Percentiles rank a stretch among this genome's conserved stretches.
Conservation (phyloP, 2,329 filamentous ascomycete species). For the Verticillium albo-atrum region DNA sequence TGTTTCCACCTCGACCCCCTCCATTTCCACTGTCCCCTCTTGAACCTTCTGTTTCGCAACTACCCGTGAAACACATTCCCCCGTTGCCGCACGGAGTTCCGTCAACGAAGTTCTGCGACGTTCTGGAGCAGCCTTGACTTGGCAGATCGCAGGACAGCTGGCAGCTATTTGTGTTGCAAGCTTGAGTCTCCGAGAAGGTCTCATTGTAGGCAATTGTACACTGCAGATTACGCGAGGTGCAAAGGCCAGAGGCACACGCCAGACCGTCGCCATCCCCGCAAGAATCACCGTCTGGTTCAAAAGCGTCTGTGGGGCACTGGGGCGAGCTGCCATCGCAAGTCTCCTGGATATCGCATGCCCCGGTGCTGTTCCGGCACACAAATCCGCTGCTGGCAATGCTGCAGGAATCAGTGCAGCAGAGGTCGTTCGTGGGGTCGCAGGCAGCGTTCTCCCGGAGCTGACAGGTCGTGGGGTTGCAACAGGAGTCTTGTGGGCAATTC, state of each 20-base stretch:
- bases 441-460: slow-evolving; percentile 71
- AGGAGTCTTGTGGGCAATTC: slow-evolving; percentile 69
- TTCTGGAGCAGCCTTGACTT: slow-evolving; percentile 9
- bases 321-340: slow-evolving; percentile 70
- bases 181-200: slow-evolving; percentile 70
- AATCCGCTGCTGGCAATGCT: slow-evolving; percentile 62
- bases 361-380: slow-evolving; percentile 76
- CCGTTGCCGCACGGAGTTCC: slow-evolving; percentile 83
- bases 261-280: slow-evolving; percentile 68
- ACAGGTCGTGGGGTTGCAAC: slow-evolving; percentile 85
- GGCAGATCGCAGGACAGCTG: slow-evolving; percentile 71
- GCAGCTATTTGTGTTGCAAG: slow-evolving; percentile 69
- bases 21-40: too few relatives aligned
- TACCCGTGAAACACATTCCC: slow-evolving; percentile 73
- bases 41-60: slow-evolving; percentile 41
- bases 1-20: slow-evolving; percentile 51
- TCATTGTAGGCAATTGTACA: slow-evolving; percentile 82
- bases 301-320: slow-evolving; percentile 69
- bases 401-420: slow-evolving; percentile 70
- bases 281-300: slow-evolving; percentile 61
- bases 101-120: slow-evolving; percentile 86
- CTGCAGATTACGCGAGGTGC: slow-evolving; percentile 85
- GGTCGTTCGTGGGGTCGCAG: slow-evolving; percentile 78
- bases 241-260: slow-evolving; percentile 85
- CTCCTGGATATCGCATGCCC: slow-evolving; percentile 81